A percentile compares a stretch with the other conserved stretches of the same genome.
Evolutionary conservation across 2,329 filamentous ascomycete genomes (phyloP).

Genomic region (Berkeleyomyces rouxiae): DNA sequence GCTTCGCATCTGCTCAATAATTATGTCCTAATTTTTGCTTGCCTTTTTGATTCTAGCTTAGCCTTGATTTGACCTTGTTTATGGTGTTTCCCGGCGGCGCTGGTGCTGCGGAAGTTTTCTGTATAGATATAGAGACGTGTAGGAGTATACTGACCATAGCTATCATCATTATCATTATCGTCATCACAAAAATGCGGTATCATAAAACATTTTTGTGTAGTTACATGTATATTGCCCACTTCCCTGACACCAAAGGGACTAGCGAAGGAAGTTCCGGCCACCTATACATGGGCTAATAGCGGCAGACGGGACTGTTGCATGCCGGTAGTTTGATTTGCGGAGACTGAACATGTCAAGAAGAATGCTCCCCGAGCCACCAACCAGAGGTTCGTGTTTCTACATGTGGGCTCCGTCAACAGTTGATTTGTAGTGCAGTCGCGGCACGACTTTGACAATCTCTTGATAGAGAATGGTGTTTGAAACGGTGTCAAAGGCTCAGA

Average conservation of each 20-base stretch:
- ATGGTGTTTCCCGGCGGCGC: too few species aligned
- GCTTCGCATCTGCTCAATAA: neutral
- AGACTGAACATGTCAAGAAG: neutral
- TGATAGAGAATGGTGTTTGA: neutral
- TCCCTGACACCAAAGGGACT: neutral
- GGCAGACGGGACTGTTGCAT: neutral
- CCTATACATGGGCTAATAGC: neutral
- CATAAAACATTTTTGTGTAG: neutral
- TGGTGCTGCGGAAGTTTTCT: too few species aligned
- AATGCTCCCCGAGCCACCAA: neutral
- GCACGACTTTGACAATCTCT: neutral
- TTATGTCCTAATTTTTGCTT: neutral
- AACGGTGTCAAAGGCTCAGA: neutral
- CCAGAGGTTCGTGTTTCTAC: neutral
- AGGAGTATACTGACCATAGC: too few species aligned
- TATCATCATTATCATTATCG: too few species aligned
- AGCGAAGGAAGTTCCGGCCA: neutral
- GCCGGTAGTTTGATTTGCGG: neutral
- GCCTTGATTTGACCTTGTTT: neutral
- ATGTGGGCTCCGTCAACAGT: neutral
- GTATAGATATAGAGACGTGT: too few species aligned
- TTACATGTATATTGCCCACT: neutral
- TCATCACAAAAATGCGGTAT: neutral
- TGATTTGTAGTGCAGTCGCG: neutral
- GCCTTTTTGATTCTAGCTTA: neutral